Evolutionary conservation across 768 basidiomycete species (phyloP).

Genomic region (Auricularia cornea): DNA sequence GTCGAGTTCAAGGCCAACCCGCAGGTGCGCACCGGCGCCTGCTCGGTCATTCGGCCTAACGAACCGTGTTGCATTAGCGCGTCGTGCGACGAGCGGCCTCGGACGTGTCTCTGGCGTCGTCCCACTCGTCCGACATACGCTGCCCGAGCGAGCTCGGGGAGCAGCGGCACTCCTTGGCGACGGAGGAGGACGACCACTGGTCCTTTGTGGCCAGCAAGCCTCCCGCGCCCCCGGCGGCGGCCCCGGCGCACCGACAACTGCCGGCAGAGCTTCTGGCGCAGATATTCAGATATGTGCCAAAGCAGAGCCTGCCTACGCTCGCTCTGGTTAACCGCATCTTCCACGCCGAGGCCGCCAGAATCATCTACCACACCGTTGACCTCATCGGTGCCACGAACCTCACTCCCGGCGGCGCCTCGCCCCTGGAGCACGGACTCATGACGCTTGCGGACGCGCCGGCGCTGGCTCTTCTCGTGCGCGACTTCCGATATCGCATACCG

Average conservation of each 20-base stretch:
- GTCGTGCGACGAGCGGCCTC: neutral
- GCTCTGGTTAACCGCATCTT: neutral
- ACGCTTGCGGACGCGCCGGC: neutral
- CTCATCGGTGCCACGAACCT: neutral
- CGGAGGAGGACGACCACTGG: neutral
- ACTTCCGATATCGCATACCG: neutral
- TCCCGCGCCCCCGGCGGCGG: no score
- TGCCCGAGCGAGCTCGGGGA: slow-evolving; percentile 1
- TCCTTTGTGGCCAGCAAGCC: neutral
- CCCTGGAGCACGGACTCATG: neutral
- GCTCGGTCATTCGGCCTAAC: neutral
- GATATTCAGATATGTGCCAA: neutral
- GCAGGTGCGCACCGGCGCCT: neutral
- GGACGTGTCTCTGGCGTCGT: neutral
- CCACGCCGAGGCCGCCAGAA: neutral
- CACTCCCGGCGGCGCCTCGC: neutral
- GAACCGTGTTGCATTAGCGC: neutral
- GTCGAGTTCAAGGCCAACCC: neutral
- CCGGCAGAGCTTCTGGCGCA: neutral
- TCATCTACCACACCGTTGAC: neutral
- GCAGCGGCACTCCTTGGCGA: neutral
- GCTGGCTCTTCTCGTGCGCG: neutral
- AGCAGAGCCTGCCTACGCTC: neutral
- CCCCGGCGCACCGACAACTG: neutral
- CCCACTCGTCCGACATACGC: neutral